phyloP scores from a whole-genome alignment of 2,329 filamentous ascomycete species.

The Ustilaginoidea virens region DNA sequence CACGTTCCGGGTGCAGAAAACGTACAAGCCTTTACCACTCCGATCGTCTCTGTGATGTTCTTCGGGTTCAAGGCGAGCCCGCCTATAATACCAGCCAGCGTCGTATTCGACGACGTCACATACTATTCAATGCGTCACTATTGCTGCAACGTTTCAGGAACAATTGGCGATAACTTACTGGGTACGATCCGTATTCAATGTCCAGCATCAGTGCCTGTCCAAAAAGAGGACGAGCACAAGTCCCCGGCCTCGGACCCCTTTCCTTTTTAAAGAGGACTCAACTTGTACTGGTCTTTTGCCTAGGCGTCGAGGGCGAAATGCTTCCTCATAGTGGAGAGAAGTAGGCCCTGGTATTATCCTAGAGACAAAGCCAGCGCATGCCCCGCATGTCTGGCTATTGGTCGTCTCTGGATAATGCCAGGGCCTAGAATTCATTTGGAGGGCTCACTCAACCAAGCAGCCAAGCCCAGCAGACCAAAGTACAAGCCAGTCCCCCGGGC shows the following conservation, averaged over 20 bases:
- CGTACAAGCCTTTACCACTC: conserved; percentile 51
- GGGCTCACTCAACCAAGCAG: neutral
- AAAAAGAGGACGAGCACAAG: conserved; percentile 8
- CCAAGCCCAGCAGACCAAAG: conserved; percentile 1
- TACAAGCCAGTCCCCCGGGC: conserved; percentile 2
- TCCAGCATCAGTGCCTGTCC: conserved; percentile 44
- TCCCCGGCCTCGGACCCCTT: conserved; percentile 7
- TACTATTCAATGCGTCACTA: conserved; percentile 1
- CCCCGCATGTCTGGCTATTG: neutral
- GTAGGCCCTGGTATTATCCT: conserved; percentile 1
- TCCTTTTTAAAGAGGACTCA: conserved; percentile 7
- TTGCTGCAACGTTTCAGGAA: conserved; percentile 2
- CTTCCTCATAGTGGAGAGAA: conserved; percentile 2
- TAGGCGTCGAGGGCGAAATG: neutral
- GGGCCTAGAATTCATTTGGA: conserved; percentile 1
- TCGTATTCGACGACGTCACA: conserved; percentile 3
- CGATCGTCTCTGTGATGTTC: conserved; percentile 43
- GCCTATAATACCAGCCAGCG: conserved; percentile 37
- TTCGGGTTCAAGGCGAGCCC: conserved; percentile 45
- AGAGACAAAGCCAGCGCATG: conserved; percentile 1
- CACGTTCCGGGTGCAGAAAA: conserved; percentile 8
- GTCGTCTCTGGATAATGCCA: conserved; percentile 1
- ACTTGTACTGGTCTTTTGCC: conserved; percentile 4
- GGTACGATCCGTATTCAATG: conserved; percentile 33
- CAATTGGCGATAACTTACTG: conserved; percentile 11